phyloP scores from a whole-genome alignment of 768 basidiomycete species.

The Peribolospora baueri region DNA sequence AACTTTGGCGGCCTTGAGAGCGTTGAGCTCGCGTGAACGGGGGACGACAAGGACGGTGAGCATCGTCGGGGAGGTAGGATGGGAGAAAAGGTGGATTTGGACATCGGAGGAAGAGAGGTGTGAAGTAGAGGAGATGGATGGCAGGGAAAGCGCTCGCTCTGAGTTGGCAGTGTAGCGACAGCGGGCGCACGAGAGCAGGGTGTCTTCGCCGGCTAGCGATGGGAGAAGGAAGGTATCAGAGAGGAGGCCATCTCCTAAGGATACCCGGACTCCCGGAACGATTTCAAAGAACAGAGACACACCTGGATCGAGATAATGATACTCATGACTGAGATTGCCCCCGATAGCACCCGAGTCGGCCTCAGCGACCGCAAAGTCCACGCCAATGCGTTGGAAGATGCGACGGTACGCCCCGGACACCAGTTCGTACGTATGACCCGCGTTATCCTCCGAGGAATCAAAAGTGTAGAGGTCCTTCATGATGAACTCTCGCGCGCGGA shows the following conservation, averaged over 20 bases:
- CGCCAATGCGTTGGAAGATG: slow-evolving; percentile 4
- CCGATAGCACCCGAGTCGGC: slow-evolving; percentile 8
- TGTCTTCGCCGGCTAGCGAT: slow-evolving; percentile 6
- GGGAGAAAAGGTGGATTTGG: not conserved
- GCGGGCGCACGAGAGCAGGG: not conserved
- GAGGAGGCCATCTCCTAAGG: not conserved
- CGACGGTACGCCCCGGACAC: slow-evolving; percentile 5
- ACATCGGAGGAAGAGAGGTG: too few species aligned
- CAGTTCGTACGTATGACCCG: not conserved
- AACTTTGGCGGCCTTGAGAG: not conserved
- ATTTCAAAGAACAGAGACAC: too few species aligned
- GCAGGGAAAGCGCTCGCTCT: slow-evolving; percentile 1
- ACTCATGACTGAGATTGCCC: slow-evolving; percentile 5
- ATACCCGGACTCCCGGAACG: too few species aligned
- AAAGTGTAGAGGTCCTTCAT: slow-evolving; percentile 10
- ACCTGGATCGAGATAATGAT: not conserved
- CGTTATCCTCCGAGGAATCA: slow-evolving; percentile 1
- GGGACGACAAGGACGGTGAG: not conserved
- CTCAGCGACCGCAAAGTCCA: slow-evolving; percentile 5
- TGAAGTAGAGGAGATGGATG: too few species aligned
- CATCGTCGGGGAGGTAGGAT: not conserved
- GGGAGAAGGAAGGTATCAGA: not conserved
- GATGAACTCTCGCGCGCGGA: slow-evolving; percentile 7
- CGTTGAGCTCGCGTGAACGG: not conserved
- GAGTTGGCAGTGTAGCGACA: slow-evolving; percentile 3